Base-by-base conservation (phyloP, 345 rosid genomes). In the Arabidopsis suecica region DNA sequence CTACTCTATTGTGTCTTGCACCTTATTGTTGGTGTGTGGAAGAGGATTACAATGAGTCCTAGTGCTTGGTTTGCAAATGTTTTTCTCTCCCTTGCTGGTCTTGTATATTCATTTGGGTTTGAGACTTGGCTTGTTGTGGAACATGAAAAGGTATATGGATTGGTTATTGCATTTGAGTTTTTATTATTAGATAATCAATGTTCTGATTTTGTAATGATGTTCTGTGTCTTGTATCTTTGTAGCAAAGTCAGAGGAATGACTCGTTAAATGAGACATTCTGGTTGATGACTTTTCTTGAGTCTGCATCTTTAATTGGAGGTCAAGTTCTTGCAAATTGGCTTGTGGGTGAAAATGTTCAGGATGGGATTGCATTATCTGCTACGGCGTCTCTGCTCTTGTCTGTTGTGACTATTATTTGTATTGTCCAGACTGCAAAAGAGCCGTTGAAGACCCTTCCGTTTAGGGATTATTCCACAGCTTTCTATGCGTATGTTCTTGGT, bases 61-160 rank as follows among this genome's bases (percentile, higher is more conserved):
- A 80, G 84, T 78, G 45, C 84, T 10, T 86, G 90, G 91, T 45
- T 89, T 36, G 85, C 85, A 3, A 87, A 83, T 72, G 53, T 84
- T 10, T 92, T 89, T 45, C 60, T 90, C 79, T 89, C 96, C 20
- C 88, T 95, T 70, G 82, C 91, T 49, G 84, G 90, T 51, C 84
- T 93, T 1, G 62, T 88, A 36, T 91, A 84, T 79, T 86, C 87
- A 0, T 84, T 86, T 84, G 86, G 88, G 82, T 95, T 92, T 42
- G 99, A 95, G 86, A 82, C 97, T 11, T 92, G 96, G 98, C 68
- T 85, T 7, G 93, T 86, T 74, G 75, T 87, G 47, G 94, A 95
- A 80, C 92, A 89, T 70, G 89, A 95, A 80, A 87, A 90, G 93
- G 99, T 95, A 76, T 45, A 85, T 66, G 3, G 4, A 2, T 47